These are phyloP conservation scores for Saccharomycodes ludwigii DNA, from an alignment of 805 yeast species.

Conservation along the genomic window DNA sequence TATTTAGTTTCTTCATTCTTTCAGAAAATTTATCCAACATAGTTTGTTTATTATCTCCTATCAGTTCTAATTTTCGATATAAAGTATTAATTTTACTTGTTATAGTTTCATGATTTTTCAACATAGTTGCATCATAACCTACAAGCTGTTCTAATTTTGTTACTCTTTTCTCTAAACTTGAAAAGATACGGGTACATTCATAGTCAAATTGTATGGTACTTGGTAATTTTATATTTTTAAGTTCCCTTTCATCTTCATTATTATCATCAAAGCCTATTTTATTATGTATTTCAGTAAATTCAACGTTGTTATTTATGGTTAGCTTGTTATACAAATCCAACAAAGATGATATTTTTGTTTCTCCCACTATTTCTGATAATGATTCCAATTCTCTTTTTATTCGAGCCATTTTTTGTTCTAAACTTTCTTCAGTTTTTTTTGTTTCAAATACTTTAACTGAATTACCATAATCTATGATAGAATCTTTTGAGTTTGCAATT, in stretches of 20 bases:
- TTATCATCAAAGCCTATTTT: constrained; percentile 7
- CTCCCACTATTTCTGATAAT: too few species aligned
- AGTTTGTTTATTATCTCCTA: constrained; percentile 17
- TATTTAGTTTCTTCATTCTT: constrained; percentile 15
- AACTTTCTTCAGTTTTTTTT: too few species aligned
- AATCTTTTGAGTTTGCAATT: too few species aligned
- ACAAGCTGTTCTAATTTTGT: constrained; percentile 12
- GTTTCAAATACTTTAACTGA: too few species aligned
- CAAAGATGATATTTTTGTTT: too few species aligned
- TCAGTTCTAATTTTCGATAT: constrained; percentile 17
- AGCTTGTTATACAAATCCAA: too few species aligned
- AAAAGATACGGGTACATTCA: too few species aligned
- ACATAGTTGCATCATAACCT: constrained; percentile 7
- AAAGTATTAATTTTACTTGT: constrained; percentile 20
- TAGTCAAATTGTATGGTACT: too few species aligned
- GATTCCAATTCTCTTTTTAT: constrained; percentile 8
- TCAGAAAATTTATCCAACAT: constrained; percentile 11
- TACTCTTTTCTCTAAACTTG: constrained; percentile 14
- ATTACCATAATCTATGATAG: too few species aligned
- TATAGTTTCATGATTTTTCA: constrained; percentile 11
- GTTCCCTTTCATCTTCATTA: too few species aligned
- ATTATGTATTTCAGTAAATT: constrained; percentile 7
- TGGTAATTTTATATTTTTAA: too few species aligned
- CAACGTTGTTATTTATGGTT: too few species aligned
- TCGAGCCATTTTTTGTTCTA: constrained; percentile 6